Base-by-base conservation (phyloP, 768 basidiomycete species). In the Lentinula raphanica region DNA sequence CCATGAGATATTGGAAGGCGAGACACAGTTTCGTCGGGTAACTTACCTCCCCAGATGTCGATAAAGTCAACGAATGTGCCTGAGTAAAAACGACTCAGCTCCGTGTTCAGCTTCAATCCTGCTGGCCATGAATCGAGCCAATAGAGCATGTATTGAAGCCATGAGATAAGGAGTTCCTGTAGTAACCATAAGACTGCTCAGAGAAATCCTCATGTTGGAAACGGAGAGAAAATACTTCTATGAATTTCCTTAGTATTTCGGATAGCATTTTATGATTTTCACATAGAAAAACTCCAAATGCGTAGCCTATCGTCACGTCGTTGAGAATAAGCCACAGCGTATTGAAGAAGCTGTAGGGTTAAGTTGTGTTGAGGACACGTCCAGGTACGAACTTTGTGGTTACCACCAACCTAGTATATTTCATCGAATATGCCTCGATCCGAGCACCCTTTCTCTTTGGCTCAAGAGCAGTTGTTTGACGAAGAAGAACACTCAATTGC, bases 111-210 rank as follows among this genome's bases (percentile, higher is more conserved):
- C 71, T 99, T 99, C 39, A 99, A 74, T 1, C 97, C 96, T 1
- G 87, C 94, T 0, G 96, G 96, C 96, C 96, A 98, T 60, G 89
- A 84, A 68, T 97, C 90, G 12, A 99, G 78, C 95, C 94, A 98
- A 1, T 77, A 64, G 2, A 98, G 75, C 0, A 79, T 76, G 15
- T 74, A 71, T 42, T 81, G 79, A 8, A 88, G 68, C 49, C 74
- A 71, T 2, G 74, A 67, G 5, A 88, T 73, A 1, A 85, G 67
- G 59, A 76, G 72, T 31, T 59, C 58, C 75, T 81, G 64, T n/a
- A 28, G 12, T 35, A 39, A 27, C 39, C n/a, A 32, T n/a, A n/a
- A n/a, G n/a, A n/a, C n/a, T 17, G 44, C 4, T 45, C 5, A n/a
- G 44, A 15, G 21, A 0, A 6, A 12, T 45, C 39, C 56, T 45